Percentiles rank a stretch among this genome's conserved stretches.
Evolutionary conservation across 495 filamentous ascomycete genomes (phyloP).

Genomic region (Aspergillus coremiiformis): DNA sequence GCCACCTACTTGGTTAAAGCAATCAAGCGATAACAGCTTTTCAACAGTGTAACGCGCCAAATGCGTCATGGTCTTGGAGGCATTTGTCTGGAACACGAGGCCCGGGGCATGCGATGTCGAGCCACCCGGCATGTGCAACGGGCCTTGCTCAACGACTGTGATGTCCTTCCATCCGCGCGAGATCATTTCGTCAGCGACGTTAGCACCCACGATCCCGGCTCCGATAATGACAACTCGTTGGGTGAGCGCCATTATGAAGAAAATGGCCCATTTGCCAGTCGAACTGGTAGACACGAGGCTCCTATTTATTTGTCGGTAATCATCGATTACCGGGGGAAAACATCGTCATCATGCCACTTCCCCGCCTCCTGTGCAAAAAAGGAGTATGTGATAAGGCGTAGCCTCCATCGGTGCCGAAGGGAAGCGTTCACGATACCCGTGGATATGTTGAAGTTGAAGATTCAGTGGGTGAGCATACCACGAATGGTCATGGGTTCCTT

Average conservation of each 20-base stretch:
- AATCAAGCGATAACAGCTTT: conserved; percentile 40
- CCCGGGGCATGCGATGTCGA: conserved; percentile 48
- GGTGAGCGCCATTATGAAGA: background rate
- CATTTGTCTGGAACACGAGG: conserved; percentile 44
- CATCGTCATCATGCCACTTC: background rate
- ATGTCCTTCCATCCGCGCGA: conserved; percentile 43
- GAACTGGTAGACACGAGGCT: background rate
- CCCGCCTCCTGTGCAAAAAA: background rate
- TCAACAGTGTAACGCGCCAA: conserved; percentile 43
- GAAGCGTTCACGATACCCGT: background rate
- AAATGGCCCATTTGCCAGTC: background rate
- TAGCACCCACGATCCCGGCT: conserved; percentile 47
- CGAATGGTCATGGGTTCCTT: background rate
- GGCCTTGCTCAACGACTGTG: conserved; percentile 49
- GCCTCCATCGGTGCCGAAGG: background rate
- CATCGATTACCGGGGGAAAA: background rate
- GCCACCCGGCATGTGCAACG: conserved; percentile 43
- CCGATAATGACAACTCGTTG: conserved; percentile 45
- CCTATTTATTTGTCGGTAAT: background rate
- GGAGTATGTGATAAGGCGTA: background rate
- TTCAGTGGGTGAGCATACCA: background rate
- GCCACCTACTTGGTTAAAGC: conserved; percentile 46
- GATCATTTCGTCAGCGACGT: conserved; percentile 46
- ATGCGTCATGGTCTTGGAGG: conserved; percentile 44
- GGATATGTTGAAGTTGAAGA: background rate